These are phyloP conservation scores for Ilyonectria sp. DNA, from an alignment of 2,329 filamentous ascomycete species.

Conservation along the genomic window DNA sequence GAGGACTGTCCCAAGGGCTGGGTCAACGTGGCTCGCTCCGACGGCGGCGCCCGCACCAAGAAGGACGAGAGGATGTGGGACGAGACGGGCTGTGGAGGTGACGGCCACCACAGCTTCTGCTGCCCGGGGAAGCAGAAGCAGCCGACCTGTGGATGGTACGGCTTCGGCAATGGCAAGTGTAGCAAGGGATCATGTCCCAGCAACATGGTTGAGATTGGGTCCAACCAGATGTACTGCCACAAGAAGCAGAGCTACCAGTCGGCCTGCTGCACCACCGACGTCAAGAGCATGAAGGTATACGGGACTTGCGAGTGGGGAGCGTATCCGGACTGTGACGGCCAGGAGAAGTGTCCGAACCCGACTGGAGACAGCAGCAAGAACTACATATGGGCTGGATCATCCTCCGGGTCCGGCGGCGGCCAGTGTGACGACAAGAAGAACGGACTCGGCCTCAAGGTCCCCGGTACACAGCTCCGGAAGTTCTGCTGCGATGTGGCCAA, in stretches of 20 bases:
- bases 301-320: conserved; percentile 22
- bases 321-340: conserved; percentile 25
- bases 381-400: neutral
- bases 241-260: conserved; percentile 14
- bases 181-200: conserved; percentile 8
- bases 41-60: conserved; percentile 6
- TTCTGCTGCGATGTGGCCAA: conserved; percentile 21
- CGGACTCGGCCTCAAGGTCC: neutral
- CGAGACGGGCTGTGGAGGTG: conserved; percentile 25
- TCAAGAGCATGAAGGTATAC: conserved; percentile 28
- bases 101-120: conserved; percentile 26
- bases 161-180: conserved; percentile 21
- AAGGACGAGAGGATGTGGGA: conserved; percentile 29
- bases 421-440: conserved; percentile 17
- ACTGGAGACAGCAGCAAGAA: conserved; percentile 9
- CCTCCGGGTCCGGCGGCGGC: conserved; percentile 15
- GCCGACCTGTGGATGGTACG: conserved; percentile 27
- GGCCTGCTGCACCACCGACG: conserved; percentile 27
- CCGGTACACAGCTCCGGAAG: conserved; percentile 18
- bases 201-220: conserved; percentile 24
- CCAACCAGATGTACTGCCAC: conserved; percentile 27
- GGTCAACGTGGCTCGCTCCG: conserved; percentile 16
- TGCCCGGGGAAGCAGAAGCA: conserved; percentile 19
- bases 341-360: conserved; percentile 14
- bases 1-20: conserved; percentile 28